A percentile compares a stretch with the other conserved stretches of the same genome.
Conservation (phyloP, 2,329 filamentous ascomycete species). For the Aspergillus brunneoviolaceus region DNA sequence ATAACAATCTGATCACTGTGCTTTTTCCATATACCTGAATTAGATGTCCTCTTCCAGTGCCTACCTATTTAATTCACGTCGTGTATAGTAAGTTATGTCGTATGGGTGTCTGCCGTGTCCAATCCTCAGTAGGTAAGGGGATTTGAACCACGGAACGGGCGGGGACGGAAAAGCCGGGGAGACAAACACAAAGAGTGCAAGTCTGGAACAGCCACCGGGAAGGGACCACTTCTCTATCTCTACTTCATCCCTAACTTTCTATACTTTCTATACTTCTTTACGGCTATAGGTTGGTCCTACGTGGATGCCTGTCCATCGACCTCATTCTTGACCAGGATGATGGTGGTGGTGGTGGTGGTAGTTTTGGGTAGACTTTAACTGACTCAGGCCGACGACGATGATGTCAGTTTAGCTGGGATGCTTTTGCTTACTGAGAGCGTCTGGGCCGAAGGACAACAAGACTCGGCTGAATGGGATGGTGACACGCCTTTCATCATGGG, state of each 20-base stretch:
- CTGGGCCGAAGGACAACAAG: too few species aligned
- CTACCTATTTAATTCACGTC: too few species aligned
- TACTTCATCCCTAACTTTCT: not conserved
- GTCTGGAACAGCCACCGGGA: slow-evolving; percentile 10
- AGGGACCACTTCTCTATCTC: not conserved
- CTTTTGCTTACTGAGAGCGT: too few species aligned
- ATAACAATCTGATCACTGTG: not conserved
- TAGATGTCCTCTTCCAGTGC: too few species aligned
- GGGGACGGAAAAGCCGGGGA: not conserved
- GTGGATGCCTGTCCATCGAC: not conserved
- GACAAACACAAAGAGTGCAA: not conserved
- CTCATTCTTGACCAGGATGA: not conserved
- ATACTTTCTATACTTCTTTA: not conserved
- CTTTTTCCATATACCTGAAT: too few species aligned
- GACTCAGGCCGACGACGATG: not conserved
- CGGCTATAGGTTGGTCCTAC: too few species aligned
- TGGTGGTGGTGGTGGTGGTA: not conserved
- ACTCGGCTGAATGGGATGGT: not conserved
- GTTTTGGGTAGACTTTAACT: not conserved
- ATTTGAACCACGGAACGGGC: slow-evolving; percentile 10
- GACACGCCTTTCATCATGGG: not conserved
- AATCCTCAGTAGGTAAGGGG: too few species aligned
- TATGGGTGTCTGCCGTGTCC: too few species aligned
- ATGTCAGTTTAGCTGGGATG: slow-evolving; percentile 1
- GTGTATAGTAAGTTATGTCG: too few species aligned